These are phyloP conservation scores for Pythium phragmiticola DNA, from an alignment of 352 stramenopile genomes.

Conservation along the genomic window DNA sequence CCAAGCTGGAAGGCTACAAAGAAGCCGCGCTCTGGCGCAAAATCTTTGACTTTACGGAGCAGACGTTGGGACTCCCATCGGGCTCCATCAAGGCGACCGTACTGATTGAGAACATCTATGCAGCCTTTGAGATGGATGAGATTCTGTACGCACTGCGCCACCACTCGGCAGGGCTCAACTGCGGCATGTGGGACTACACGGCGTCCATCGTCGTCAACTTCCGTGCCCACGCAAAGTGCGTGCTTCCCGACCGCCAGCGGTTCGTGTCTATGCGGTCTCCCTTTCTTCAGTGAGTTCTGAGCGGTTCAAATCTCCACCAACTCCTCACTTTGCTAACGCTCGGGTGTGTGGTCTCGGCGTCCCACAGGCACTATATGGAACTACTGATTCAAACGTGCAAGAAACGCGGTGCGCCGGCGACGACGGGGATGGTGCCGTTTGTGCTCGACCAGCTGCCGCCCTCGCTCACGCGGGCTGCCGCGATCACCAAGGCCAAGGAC, in stretches of 20 bases:
- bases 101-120: constrained; percentile 96
- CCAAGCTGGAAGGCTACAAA: constrained; percentile 91
- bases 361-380: constrained; percentile 87
- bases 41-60: constrained; percentile 92
- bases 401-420: constrained; percentile 90
- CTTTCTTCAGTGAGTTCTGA: constrained; percentile 44
- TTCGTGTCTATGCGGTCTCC: constrained; percentile 71
- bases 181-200: constrained; percentile 97
- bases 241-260: constrained; percentile 91
- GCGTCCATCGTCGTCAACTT: constrained; percentile 96
- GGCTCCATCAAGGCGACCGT: constrained; percentile 89
- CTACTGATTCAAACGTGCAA: constrained; percentile 93
- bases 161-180: constrained; percentile 95
- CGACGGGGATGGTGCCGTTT: constrained; percentile 95
- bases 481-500: constrained; percentile 74
- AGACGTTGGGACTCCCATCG: constrained; percentile 79
- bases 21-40: constrained; percentile 96
- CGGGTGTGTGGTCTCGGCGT: not conserved
- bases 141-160: constrained; percentile 94
- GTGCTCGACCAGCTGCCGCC: constrained; percentile 91
- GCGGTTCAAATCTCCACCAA: not conserved
- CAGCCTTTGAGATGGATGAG: constrained; percentile 97
- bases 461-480: constrained; percentile 50
- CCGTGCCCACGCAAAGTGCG: constrained; percentile 64
- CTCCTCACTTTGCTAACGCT: no score